Percentiles rank a stretch among this genome's conserved stretches.
phyloP scores from a whole-genome alignment of 2,329 filamentous ascomycete genomes.

The Emergomyces africanus region DNA sequence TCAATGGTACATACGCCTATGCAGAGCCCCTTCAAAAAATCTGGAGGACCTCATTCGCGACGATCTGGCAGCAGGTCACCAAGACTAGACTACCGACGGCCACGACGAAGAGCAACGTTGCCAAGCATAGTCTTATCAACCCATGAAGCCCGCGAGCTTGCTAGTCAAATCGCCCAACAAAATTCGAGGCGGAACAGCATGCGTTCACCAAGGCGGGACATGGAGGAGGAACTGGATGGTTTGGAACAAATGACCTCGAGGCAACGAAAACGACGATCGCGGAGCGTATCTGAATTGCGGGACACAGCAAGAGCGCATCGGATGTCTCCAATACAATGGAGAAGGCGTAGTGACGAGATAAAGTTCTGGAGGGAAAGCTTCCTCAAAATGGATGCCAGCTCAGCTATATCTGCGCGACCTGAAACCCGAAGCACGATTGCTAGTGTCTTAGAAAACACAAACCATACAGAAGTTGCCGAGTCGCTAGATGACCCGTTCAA shows the following conservation, averaged over 20 bases:
- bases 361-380: constrained; percentile 25
- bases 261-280: constrained; percentile 30
- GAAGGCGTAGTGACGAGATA: constrained; percentile 29
- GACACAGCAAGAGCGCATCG: constrained; percentile 23
- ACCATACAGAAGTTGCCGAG: neutral
- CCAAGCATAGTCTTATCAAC: constrained; percentile 33
- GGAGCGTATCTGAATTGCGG: constrained; percentile 31
- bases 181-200: constrained; percentile 7
- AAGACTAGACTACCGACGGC: constrained; percentile 5
- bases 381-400: constrained; percentile 15
- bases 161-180: constrained; percentile 9
- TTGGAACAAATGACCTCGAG: neutral
- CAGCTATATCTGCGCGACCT: constrained; percentile 8
- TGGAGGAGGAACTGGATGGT: neutral
- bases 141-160: constrained; percentile 21
- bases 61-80: neutral
- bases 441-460: constrained; percentile 1
- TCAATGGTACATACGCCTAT: neutral
- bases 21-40: neutral
- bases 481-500: constrained; percentile 16
- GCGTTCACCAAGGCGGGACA: neutral
- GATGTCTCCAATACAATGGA: constrained; percentile 30
- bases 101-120: constrained; percentile 30
- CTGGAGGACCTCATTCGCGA: neutral
- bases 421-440: constrained; percentile 4